phyloP scores from a whole-genome alignment of 306 rosid genomes.

The Pyrus betulifolia region DNA sequence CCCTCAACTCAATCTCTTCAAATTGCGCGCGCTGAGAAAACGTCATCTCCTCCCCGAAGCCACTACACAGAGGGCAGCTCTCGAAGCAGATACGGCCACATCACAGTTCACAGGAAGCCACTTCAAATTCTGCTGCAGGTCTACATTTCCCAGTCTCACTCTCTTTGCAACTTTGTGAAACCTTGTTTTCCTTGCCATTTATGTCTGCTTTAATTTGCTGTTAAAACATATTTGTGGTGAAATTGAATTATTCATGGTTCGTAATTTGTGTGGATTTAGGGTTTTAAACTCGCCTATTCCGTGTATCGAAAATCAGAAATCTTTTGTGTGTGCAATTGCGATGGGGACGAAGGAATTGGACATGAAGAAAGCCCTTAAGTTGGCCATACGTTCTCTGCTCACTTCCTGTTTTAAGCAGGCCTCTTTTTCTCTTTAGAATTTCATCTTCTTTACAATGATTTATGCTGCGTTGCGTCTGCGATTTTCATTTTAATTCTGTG shows the following conservation, averaged over 20 bases:
- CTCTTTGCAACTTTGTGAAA: not conserved
- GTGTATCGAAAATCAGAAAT: not conserved
- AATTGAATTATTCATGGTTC: not conserved
- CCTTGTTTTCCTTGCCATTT: not conserved
- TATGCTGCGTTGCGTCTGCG: not conserved
- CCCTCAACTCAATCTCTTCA: too few relatives aligned
- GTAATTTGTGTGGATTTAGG: not conserved
- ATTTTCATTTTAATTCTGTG: not conserved
- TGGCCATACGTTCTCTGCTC: conserved; percentile 48
- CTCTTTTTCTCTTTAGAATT: not conserved
- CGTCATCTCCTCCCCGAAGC: not conserved
- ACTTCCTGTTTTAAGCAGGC: conserved; percentile 58
- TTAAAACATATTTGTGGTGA: not conserved
- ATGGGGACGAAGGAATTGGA: conserved; percentile 42
- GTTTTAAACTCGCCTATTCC: too few relatives aligned
- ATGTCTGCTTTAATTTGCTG: too few relatives aligned
- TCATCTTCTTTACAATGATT: not conserved
- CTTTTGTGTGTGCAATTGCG: not conserved
- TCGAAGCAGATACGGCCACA: not conserved
- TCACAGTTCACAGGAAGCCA: not conserved
- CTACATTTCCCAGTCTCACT: not conserved
- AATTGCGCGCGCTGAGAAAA: not conserved
- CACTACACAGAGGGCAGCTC: not conserved
- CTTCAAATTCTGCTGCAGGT: not conserved
- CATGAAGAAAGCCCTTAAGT: conserved; percentile 54